phyloP scores from a whole-genome alignment of 345 rosid species.

The Clarkia xantiana region DNA sequence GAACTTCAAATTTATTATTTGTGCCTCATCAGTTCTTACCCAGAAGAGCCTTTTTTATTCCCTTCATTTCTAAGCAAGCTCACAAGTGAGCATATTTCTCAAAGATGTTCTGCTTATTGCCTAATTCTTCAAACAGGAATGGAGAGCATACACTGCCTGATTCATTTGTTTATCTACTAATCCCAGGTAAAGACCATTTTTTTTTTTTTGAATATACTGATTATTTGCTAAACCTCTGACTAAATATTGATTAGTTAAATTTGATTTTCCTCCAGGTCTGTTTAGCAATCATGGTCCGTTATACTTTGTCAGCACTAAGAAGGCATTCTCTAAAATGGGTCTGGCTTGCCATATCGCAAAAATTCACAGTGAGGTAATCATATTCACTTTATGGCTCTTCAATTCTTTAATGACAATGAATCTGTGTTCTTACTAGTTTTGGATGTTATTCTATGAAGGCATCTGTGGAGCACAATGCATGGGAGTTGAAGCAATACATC shows the following conservation, averaged over 20 bases:
- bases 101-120: background rate
- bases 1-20: no score
- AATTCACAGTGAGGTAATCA: slow-evolving; percentile 57
- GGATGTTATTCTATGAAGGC: slow-evolving; percentile 22
- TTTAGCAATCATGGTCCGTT: slow-evolving; percentile 62
- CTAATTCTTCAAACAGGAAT: slow-evolving; percentile 24
- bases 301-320: slow-evolving; percentile 54
- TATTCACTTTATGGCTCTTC: slow-evolving; percentile 1
- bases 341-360: slow-evolving; percentile 54
- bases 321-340: slow-evolving; percentile 56
- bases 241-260: background rate
- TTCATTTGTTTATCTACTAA: slow-evolving; percentile 46
- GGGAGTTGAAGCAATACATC: slow-evolving; percentile 55
- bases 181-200: slow-evolving; percentile 45
- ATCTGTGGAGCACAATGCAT: slow-evolving; percentile 62
- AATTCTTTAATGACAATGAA: background rate
- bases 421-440: background rate
- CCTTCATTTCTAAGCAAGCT: no score
- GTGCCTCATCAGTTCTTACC: no score
- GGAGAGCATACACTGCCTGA: slow-evolving; percentile 47
- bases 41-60: no score
- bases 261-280: slow-evolving; percentile 29
- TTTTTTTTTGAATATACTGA: background rate
- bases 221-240: background rate
- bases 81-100: no score